Conservation (phyloP, 176 grass and related monocot genomes). For the Avena insularis region DNA sequence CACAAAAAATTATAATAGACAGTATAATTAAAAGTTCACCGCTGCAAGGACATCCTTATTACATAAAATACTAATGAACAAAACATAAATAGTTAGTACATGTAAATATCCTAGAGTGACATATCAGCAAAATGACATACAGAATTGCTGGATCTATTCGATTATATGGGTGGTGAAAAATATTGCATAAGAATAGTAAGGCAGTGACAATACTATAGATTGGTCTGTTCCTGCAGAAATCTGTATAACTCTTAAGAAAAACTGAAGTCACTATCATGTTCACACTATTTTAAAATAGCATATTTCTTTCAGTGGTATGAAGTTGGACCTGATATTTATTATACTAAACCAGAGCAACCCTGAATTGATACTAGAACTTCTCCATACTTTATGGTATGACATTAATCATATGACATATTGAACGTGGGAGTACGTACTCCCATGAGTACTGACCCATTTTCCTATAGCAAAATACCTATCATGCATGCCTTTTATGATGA, state of each 20-base stretch:
- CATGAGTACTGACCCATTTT: too few relatives aligned
- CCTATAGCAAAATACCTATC: too few relatives aligned
- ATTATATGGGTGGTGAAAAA: neutral
- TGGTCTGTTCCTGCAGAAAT: neutral
- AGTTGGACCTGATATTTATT: too few relatives aligned
- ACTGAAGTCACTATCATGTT: neutral
- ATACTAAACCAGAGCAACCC: too few relatives aligned
- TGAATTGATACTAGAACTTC: too few relatives aligned
- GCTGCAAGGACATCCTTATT: neutral
- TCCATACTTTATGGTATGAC: too few relatives aligned
- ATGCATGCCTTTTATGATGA: neutral
- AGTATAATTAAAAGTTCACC: neutral
- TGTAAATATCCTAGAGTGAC: neutral
- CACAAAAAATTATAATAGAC: neutral
- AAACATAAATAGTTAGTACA: neutral
- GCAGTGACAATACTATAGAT: neutral
- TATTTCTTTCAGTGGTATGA: too few relatives aligned
- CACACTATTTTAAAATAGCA: neutral
- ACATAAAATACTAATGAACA: neutral
- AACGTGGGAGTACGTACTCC: too few relatives aligned
- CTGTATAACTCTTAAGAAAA: neutral
- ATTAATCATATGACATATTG: too few relatives aligned
- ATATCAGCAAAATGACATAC: neutral
- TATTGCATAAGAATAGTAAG: neutral
- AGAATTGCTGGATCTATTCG: neutral